Percentiles rank a stretch among this genome's conserved stretches.
These are phyloP conservation scores for Oryza longistaminata DNA, from an alignment of 176 grass and related monocot genomes.

Conservation along the genomic window DNA sequence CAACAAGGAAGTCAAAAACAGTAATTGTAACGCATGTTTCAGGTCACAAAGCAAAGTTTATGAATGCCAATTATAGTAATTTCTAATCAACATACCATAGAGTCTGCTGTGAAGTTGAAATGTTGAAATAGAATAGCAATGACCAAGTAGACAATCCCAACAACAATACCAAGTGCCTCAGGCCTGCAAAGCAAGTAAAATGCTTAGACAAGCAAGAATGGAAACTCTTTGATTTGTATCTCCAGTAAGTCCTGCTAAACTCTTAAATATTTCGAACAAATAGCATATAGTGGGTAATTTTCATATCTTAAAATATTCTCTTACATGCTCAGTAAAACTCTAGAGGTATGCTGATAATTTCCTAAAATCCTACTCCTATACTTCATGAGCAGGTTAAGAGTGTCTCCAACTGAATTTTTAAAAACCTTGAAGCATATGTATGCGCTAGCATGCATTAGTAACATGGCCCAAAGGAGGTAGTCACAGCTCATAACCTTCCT, in stretches of 20 bases:
- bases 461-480: not conserved
- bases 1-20: slow-evolving; percentile 28
- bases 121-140: slow-evolving; percentile 94
- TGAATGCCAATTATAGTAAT: slow-evolving; percentile 1
- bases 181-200: slow-evolving; percentile 63
- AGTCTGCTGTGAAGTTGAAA: slow-evolving; percentile 82
- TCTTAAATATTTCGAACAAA: slow-evolving; percentile 7
- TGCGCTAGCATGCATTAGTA: not conserved
- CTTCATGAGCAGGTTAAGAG: not conserved
- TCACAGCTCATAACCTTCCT: not conserved
- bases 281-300: not conserved
- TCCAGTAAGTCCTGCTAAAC: not conserved
- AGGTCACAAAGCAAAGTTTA: slow-evolving; percentile 19
- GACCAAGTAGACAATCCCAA: slow-evolving; percentile 94
- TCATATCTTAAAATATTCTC: not conserved
- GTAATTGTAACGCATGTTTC: slow-evolving; percentile 19
- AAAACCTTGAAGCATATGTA: slow-evolving; percentile 23
- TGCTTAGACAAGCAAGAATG: slow-evolving; percentile 23
- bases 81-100: slow-evolving; percentile 56
- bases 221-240: not conserved
- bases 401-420: slow-evolving; percentile 6
- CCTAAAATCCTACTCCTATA: not conserved
- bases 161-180: slow-evolving; percentile 86
- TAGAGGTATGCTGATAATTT: not conserved
- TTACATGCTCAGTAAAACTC: not conserved